Conservation (phyloP, 345 rosid genomes). For the Salix purpurea region DNA sequence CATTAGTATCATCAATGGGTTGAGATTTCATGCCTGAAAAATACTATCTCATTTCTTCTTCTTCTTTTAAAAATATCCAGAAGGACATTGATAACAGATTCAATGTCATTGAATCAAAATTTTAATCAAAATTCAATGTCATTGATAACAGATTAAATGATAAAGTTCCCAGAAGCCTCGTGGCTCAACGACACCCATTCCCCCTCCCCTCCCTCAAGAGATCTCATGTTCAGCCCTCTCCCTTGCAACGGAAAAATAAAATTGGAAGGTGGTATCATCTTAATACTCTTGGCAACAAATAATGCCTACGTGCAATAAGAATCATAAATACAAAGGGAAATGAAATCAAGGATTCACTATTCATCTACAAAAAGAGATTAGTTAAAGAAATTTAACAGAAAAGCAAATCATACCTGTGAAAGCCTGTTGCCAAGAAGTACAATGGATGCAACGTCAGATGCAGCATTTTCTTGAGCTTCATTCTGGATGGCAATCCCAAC, state of each 20-base stretch:
- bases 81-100: background rate
- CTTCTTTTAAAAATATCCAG: too few species aligned
- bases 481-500: conserved; percentile 86
- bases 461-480: conserved; percentile 91
- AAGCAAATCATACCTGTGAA: conserved; percentile 54
- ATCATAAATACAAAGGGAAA: background rate
- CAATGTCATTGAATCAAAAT: background rate
- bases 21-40: background rate
- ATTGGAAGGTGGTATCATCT: background rate
- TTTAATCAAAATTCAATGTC: too few species aligned
- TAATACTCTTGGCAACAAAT: background rate
- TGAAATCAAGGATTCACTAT: background rate
- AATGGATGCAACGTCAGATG: conserved; percentile 83
- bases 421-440: conserved; percentile 84
- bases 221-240: background rate
- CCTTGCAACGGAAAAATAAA: background rate
- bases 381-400: background rate
- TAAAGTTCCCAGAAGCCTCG: background rate
- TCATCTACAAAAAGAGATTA: too few species aligned
- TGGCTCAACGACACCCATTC: background rate
- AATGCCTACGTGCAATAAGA: background rate
- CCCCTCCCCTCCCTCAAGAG: background rate
- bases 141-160: background rate
- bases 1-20: background rate
- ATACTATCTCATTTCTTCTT: background rate